Evolutionary conservation across 164 flowering plant genomes (phyloP).

Genomic region (Umbilicus rupestris): DNA sequence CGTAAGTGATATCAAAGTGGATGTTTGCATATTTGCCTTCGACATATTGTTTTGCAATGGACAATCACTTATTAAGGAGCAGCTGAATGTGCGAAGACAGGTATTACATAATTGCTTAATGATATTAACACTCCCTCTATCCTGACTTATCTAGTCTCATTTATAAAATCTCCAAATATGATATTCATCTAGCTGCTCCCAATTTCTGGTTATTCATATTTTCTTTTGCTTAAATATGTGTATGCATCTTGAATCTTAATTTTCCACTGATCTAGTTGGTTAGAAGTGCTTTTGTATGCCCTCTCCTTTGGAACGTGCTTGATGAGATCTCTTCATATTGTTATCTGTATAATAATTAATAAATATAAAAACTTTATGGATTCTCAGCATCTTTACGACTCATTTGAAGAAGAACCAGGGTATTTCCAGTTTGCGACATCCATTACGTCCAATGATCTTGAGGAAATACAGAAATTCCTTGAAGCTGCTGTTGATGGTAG

Average conservation of each 20-base stretch:
- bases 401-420: conserved; percentile 78
- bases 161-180: neutral
- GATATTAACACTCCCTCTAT: neutral
- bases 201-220: neutral
- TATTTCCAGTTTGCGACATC: conserved; percentile 81
- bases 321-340: neutral
- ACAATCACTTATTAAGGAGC: conserved; percentile 66
- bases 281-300: neutral
- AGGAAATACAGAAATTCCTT: conserved; percentile 90
- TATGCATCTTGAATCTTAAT: neutral
- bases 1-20: conserved; percentile 67
- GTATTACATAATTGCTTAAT: conserved; percentile 21
- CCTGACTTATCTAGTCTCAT: too few relatives aligned
- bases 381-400: conserved; percentile 72
- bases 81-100: conserved; percentile 77
- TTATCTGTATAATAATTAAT: neutral
- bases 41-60: conserved; percentile 85
- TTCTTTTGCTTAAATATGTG: neutral
- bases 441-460: conserved; percentile 73
- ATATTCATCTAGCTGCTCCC: neutral
- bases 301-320: neutral
- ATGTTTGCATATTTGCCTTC: conserved; percentile 86
- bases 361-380: neutral
- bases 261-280: neutral
- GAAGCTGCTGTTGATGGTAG: conserved; percentile 64